These are phyloP conservation scores for Suhomyces pyralidae DNA, from an alignment of 805 yeast genomes.

Conservation along the genomic window DNA sequence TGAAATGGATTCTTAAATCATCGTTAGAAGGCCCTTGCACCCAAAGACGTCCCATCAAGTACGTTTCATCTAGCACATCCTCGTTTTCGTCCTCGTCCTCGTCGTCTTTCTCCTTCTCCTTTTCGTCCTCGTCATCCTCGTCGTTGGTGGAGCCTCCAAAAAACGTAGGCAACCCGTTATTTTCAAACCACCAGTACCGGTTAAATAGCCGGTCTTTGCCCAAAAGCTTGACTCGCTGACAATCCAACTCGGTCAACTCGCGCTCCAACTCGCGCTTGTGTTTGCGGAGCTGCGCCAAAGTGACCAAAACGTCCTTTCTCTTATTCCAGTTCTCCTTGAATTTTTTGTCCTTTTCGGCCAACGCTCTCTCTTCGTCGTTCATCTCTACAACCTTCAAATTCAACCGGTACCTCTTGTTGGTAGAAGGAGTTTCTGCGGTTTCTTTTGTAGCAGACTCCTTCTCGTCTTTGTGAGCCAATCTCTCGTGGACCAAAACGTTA, in stretches of 20 bases:
- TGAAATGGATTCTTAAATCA: conserved; percentile 34
- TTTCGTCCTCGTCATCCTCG: conserved; percentile 40
- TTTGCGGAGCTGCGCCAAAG: conserved; percentile 45
- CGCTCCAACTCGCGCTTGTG: conserved; percentile 56
- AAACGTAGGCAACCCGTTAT: conserved; percentile 68
- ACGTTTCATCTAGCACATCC: conserved; percentile 51
- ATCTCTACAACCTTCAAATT: conserved; percentile 30
- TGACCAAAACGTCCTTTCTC: conserved; percentile 40
- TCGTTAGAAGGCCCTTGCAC: conserved; percentile 78
- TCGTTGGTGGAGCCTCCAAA: conserved; percentile 37
- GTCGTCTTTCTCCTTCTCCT: conserved; percentile 15
- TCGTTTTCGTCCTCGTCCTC: conserved; percentile 41
- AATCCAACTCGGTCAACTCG: conserved; percentile 64
- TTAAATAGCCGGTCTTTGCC: conserved; percentile 85
- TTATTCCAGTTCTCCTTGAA: conserved; percentile 43
- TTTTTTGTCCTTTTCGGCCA: conserved; percentile 40
- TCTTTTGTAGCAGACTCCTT: neutral
- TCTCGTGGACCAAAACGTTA: conserved; percentile 22
- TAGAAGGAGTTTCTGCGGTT: neutral
- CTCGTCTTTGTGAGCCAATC: conserved; percentile 8
- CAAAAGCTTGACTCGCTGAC: conserved; percentile 69
- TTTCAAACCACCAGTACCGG: conserved; percentile 94
- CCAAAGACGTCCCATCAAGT: conserved; percentile 83
- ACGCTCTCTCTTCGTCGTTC: conserved; percentile 35
- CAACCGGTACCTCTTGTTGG: conserved; percentile 9